Evolutionary conservation across 441 rosid genomes (phyloP), one percentile per base, ranked within the genome.

Genomic region (Erodium moschatum): DNA sequence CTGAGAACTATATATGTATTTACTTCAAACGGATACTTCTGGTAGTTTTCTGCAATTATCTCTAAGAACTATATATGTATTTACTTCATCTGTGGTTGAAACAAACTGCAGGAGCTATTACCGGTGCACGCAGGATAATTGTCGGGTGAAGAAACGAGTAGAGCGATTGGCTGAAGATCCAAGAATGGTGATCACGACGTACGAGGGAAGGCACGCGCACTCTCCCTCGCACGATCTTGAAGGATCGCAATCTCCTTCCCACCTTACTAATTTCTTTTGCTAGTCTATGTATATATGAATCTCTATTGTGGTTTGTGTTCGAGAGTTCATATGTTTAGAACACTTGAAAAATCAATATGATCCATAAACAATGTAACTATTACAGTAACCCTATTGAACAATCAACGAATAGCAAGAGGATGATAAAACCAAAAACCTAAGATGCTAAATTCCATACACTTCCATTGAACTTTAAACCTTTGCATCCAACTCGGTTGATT

Each of bases 131-230:
- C 89, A 93, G 74, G 97, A 90, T 63, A 90, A 80, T 33, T 93
- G 98, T 76, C 78, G 88, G 4, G 98, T 93, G 56, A 93, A 93
- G 88, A 93, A 93, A 79, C 80, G 98, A 20, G 98, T 93, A 61
- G 98, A 93, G 81, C 83, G 98, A 82, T 78, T 93, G 80, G 97
- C 97, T 0, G 98, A 93, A 73, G 98, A 93, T 75, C 97, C 97
- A 61, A 84, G 97, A 78, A 93, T 93, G 98, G 98, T 93, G 56
- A 93, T 93, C 61, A 93, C 98, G 44, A 90, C 98, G 19, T 93
- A 93, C 52, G 98, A 93, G 80, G 98, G 98, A 35, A 83, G 98
- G 67, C 98, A 93, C 44, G 84, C 69, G 52, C 98, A 93, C 75
- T 86, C 95, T 6, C 98, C 98, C 0, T 87, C 94, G 0, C 89